These are phyloP conservation scores for Cyclaneusma minus DNA, from an alignment of 2,329 filamentous ascomycete genomes.

Conservation along the genomic window DNA sequence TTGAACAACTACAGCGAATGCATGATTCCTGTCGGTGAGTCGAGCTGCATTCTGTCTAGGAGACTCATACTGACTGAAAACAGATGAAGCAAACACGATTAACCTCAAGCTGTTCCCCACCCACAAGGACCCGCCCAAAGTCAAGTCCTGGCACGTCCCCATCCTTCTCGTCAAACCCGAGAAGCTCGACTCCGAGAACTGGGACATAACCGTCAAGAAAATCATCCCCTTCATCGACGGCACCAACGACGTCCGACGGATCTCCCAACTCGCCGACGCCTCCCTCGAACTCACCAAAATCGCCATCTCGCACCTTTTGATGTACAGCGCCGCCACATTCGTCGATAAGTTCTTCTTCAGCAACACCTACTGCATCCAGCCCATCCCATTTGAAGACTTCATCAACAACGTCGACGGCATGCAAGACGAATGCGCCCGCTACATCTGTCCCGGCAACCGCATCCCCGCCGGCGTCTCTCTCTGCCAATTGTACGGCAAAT, in stretches of 20 bases:
- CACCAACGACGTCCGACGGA: slow-evolving; percentile 74
- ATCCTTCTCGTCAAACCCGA: slow-evolving; percentile 53
- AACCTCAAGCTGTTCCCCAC: slow-evolving; percentile 93
- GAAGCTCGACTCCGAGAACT: slow-evolving; percentile 49
- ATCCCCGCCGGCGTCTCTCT: slow-evolving; percentile 29
- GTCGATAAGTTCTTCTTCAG: slow-evolving; percentile 92
- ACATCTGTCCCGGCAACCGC: slow-evolving; percentile 42
- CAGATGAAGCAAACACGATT: slow-evolving; percentile 84
- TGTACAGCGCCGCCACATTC: slow-evolving; percentile 81
- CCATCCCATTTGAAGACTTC: slow-evolving; percentile 68
- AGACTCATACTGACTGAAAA: slow-evolving; percentile 5
- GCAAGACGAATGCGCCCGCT: slow-evolving; percentile 76
- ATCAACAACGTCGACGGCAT: slow-evolving; percentile 56
- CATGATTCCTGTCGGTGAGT: slow-evolving; percentile 86
- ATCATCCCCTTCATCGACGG: slow-evolving; percentile 83
- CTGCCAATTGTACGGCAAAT: slow-evolving; percentile 70
- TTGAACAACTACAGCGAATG: slow-evolving; percentile 95
- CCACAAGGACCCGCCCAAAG: slow-evolving; percentile 57
- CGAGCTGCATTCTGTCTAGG: slow-evolving; percentile 3
- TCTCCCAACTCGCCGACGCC: slow-evolving; percentile 72
- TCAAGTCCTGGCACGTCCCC: slow-evolving; percentile 84
- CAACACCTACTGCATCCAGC: slow-evolving; percentile 72
- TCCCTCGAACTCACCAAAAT: slow-evolving; percentile 75
- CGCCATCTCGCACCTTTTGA: slow-evolving; percentile 76
- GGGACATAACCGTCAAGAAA: slow-evolving; percentile 63